Conservation (phyloP, 1,284 basidiomycete genomes). For the Phellopilus nigrolimitatus region DNA sequence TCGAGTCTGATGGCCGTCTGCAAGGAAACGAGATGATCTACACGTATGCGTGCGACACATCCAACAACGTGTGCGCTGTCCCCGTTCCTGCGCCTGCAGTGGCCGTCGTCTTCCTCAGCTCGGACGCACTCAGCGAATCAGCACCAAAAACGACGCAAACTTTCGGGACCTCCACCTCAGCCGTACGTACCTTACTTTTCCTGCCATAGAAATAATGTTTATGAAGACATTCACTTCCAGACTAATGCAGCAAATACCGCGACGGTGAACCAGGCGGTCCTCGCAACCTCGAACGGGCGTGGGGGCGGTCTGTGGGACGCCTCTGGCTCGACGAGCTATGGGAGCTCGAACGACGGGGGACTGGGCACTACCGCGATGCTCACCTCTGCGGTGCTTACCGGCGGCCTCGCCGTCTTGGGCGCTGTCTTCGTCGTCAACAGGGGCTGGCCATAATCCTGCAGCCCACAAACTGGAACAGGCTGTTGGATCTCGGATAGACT, state of each 20-base stretch:
- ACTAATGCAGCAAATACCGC: slow-evolving; percentile 20
- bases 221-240: background rate
- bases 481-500: too few species aligned
- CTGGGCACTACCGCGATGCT: background rate
- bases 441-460: slow-evolving; percentile 4
- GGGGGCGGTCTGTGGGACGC: slow-evolving; percentile 19
- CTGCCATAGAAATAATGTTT: background rate
- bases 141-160: slow-evolving; percentile 25
- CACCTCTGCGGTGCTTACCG: slow-evolving; percentile 1
- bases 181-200: background rate
- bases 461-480: too few species aligned
- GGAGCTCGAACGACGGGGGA: slow-evolving; percentile 16
- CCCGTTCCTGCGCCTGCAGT: slow-evolving; percentile 38
- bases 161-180: slow-evolving; percentile 24
- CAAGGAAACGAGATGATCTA: slow-evolving; percentile 31
- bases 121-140: slow-evolving; percentile 29
- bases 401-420: background rate
- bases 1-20: slow-evolving; percentile 49
- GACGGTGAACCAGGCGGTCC: slow-evolving; percentile 19
- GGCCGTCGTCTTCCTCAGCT: slow-evolving; percentile 39
- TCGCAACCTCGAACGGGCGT: slow-evolving; percentile 23
- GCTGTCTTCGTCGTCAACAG: slow-evolving; percentile 2
- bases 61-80: slow-evolving; percentile 33
- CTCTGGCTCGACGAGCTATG: slow-evolving; percentile 22
- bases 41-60: slow-evolving; percentile 32